phyloP scores from a whole-genome alignment of 2,329 filamentous ascomycete genomes.

The Emmonsiellopsis sp. region DNA sequence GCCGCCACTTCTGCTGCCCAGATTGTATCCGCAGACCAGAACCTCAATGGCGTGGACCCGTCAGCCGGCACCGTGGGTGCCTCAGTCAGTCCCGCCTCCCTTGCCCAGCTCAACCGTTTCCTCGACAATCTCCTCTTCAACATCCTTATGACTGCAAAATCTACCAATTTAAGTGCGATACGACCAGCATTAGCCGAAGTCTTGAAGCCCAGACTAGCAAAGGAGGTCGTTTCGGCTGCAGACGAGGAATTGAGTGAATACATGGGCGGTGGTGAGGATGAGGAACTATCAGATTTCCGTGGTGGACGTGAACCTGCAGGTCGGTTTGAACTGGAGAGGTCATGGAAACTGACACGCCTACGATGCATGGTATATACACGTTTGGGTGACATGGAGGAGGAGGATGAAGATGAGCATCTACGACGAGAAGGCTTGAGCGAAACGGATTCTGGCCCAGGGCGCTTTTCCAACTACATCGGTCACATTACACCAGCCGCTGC shows the following conservation, averaged over 20 bases:
- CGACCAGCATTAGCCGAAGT: conserved; percentile 78
- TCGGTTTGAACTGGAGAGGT: conserved; percentile 81
- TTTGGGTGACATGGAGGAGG: conserved; percentile 92
- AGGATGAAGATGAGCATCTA: conserved; percentile 86
- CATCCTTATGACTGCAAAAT: conserved; percentile 70
- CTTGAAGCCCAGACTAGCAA: conserved; percentile 79
- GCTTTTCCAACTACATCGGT: conserved; percentile 48
- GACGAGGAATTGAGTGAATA: conserved; percentile 85
- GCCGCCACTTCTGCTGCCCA: conserved; percentile 80
- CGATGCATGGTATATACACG: conserved; percentile 98
- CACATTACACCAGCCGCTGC: conserved; percentile 82
- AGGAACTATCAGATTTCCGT: conserved; percentile 54
- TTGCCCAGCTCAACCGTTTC: conserved; percentile 79
- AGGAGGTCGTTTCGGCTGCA: conserved; percentile 70
- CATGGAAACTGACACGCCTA: conserved; percentile 87
- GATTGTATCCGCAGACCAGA: conserved; percentile 82
- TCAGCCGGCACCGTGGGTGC: conserved; percentile 63
- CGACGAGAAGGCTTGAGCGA: conserved; percentile 65
- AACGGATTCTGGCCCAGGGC: conserved; percentile 44
- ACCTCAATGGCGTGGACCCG: conserved; percentile 61
- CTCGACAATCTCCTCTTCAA: conserved; percentile 89
- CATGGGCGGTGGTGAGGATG: conserved; percentile 67
- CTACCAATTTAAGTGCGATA: conserved; percentile 65
- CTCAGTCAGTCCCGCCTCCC: conserved; percentile 61
- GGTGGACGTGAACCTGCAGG: conserved; percentile 42